phyloP scores from a whole-genome alignment of 768 basidiomycete species.

The Lactarius indigo region DNA sequence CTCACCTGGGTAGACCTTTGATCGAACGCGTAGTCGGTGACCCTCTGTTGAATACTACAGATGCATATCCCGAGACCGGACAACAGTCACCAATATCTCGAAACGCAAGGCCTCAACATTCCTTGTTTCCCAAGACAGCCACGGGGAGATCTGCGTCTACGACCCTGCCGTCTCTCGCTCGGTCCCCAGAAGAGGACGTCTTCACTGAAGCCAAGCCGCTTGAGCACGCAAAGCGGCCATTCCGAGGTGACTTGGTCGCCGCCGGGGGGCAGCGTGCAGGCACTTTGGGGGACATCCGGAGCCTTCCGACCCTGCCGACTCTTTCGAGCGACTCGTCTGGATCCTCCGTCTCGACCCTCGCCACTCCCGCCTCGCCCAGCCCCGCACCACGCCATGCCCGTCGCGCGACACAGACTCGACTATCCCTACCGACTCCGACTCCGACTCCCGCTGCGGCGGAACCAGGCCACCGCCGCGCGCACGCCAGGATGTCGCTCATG shows the following conservation, averaged over 20 bases:
- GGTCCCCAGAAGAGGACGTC: neutral
- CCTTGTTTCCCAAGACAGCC: neutral
- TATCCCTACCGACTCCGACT: neutral
- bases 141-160: neutral
- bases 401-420: neutral
- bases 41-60: neutral
- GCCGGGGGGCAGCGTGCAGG: neutral
- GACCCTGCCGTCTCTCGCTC: neutral
- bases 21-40: neutral
- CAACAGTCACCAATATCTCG: neutral
- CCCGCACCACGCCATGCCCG: conserved; percentile 1
- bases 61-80: neutral
- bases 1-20: neutral
- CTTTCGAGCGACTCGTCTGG: neutral
- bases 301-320: neutral
- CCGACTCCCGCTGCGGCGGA: neutral
- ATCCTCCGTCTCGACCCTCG: conserved; percentile 1
- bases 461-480: neutral
- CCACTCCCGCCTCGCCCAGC: conserved; percentile 3
- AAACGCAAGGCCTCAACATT: neutral
- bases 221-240: neutral
- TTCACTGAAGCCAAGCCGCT: neutral
- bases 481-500: neutral
- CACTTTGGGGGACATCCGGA: neutral
- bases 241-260: neutral